These are phyloP conservation scores for Microsporum audouinii DNA, from an alignment of 2,329 filamentous ascomycete species.

Conservation along the genomic window DNA sequence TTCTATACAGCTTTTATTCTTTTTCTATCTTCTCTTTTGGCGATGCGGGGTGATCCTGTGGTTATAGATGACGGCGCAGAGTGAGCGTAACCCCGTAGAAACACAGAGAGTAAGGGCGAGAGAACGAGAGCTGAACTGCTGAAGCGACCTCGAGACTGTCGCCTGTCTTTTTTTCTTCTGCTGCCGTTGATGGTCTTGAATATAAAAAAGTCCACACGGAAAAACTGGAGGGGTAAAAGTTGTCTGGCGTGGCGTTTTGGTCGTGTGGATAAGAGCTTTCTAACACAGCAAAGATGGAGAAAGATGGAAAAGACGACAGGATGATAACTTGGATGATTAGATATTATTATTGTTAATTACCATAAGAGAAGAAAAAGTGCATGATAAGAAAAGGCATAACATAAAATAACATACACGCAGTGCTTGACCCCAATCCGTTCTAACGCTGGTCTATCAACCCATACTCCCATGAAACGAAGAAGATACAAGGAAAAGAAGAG, in stretches of 20 bases:
- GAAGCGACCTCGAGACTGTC: not conserved
- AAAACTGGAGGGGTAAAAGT: not conserved
- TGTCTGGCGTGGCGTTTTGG: not conserved
- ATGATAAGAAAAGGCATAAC: not conserved
- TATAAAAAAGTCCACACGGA: not conserved
- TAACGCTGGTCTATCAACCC: conserved; percentile 14
- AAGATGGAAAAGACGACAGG: not conserved
- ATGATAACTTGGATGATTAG: not conserved
- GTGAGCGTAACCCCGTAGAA: not conserved
- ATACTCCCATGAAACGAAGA: conserved; percentile 6
- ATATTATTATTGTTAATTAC: conserved; percentile 2
- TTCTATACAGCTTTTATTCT: not conserved
- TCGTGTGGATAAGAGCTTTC: not conserved
- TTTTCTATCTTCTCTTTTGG: not conserved
- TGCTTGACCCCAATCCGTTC: conserved; percentile 9
- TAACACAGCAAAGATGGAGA: not conserved
- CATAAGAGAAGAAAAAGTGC: not conserved
- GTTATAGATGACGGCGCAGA: not conserved
- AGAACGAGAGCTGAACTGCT: not conserved
- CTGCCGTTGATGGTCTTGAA: not conserved
- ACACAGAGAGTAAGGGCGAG: not conserved
- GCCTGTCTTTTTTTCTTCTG: not conserved
- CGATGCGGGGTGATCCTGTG: not conserved
- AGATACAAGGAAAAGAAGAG: conserved; percentile 4
- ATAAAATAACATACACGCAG: not conserved